phyloP scores from a whole-genome alignment of 306 rosid genomes.

The Sindora glabra region DNA sequence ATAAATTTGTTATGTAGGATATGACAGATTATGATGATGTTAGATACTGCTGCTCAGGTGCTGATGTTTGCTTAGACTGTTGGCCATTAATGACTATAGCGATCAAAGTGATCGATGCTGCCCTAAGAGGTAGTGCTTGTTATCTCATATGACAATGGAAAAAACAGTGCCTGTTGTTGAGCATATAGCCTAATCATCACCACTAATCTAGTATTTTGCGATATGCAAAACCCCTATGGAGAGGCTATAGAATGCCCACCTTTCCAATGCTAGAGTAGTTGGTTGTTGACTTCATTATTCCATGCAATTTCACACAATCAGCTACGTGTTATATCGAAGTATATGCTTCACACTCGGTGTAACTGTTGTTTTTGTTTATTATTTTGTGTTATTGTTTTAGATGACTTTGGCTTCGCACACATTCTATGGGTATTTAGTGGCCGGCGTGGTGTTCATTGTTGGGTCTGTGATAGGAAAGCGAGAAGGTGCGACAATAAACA shows the following conservation, averaged over 20 bases:
- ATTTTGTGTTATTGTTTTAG: not conserved
- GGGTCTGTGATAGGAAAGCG: slow-evolving; percentile 56
- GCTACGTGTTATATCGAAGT: too few relatives aligned
- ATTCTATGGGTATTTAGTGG: slow-evolving; percentile 60
- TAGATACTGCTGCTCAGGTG: slow-evolving; percentile 63
- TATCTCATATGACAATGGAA: not conserved
- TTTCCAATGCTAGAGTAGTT: too few relatives aligned
- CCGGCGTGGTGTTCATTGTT: slow-evolving; percentile 62
- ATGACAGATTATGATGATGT: slow-evolving; percentile 59
- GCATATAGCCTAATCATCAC: not conserved
- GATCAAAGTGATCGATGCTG: slow-evolving; percentile 47
- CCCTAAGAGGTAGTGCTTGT: slow-evolving; percentile 36
- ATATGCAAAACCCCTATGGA: too few relatives aligned
- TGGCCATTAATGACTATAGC: slow-evolving; percentile 63
- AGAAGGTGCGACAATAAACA: slow-evolving; percentile 29
- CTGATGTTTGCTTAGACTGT: slow-evolving; percentile 57
- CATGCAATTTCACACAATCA: too few relatives aligned
- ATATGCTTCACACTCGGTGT: not conserved
- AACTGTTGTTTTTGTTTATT: not conserved
- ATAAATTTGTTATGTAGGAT: slow-evolving; percentile 27
- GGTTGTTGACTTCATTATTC: too few relatives aligned
- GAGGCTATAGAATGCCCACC: too few relatives aligned
- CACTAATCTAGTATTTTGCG: too few relatives aligned
- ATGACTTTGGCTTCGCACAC: not conserved
- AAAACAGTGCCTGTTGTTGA: too few relatives aligned